Base-by-base conservation (phyloP, 2,329 filamentous ascomycete genomes). In the Fusarium caatingaense region DNA sequence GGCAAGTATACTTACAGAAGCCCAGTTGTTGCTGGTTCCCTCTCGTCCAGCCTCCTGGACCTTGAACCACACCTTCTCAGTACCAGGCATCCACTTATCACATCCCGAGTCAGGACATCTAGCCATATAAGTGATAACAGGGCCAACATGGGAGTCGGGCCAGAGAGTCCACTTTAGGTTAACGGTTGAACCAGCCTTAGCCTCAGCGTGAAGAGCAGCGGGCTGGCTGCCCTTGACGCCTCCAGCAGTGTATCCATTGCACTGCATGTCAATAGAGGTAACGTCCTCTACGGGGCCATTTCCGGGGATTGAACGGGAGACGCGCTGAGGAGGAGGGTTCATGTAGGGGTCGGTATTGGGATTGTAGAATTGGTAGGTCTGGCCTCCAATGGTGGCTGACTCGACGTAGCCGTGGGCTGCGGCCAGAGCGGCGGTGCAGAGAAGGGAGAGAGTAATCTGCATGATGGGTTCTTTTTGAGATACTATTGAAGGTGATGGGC, bases 71-170 rank as follows among this genome's bases (percentile, higher is more conserved):
- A 87, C 85, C 27, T 84, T 81, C 79, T 72, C 75, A 11, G 78
- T 82, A 0, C 81, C 83, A 8, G 86, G 86, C 60, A 81, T 76
- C 72, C 81, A 88, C 56, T 78, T 78, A 56, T 83, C 81, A 75
- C 86, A 88, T 2, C 86, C 82, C 0, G 78, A 75, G 45, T 85
- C 83, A 0, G 86, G 85, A 76, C 88, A 89, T 34, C 81, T 80
- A 7, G 87, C 87, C 86, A 89, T 87, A 73, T 89, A 89, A 1
- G 87, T 89, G 59, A 89, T 79, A 2, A 85, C 76, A 2, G 87
- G 87, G 0, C 87, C 87, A 30, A 85, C 78, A 62, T 88, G 86
- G 8, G 79, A 83, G 10, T 83, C 81, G 1, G 82, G 81, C 82
- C 82, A 84, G 3, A 83, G 72, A 8, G 87, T 89, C 87, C 88